These are phyloP conservation scores for Sicyos edulis DNA, from an alignment of 306 rosid genomes.

Conservation along the genomic window DNA sequence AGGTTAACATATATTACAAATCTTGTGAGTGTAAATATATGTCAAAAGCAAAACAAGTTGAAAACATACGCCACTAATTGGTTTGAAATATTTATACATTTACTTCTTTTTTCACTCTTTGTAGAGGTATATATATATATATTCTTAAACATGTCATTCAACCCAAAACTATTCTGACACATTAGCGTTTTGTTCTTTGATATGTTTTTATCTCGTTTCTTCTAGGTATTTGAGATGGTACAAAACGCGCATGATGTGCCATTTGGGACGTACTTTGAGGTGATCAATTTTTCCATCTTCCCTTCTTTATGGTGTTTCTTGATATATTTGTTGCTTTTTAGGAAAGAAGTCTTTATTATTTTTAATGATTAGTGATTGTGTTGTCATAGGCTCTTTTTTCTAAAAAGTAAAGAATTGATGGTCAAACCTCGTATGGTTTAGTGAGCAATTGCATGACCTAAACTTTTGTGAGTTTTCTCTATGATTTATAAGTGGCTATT, in stretches of 20 bases:
- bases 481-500: background rate
- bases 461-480: too few species aligned
- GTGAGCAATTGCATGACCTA: too few species aligned
- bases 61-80: background rate
- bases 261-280: constrained; percentile 94
- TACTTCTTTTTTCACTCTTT: too few species aligned
- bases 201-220: constrained; percentile 11
- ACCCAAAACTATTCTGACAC: too few species aligned
- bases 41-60: background rate
- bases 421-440: background rate
- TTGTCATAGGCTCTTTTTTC: background rate
- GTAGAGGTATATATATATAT: too few species aligned
- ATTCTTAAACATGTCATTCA: too few species aligned
- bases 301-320: constrained; percentile 8
- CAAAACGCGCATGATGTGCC: constrained; percentile 99
- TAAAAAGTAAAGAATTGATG: background rate
- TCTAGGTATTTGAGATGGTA: constrained; percentile 87
- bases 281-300: constrained; percentile 27
- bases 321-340: background rate
- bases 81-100: background rate
- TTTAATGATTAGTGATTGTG: background rate
- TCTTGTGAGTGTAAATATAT: too few species aligned
- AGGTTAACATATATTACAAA: background rate
- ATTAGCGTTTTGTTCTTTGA: too few species aligned
- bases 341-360: background rate